Evolutionary conservation across 257 asterid species (phyloP).

Genomic region (Pogostemon cablin): DNA sequence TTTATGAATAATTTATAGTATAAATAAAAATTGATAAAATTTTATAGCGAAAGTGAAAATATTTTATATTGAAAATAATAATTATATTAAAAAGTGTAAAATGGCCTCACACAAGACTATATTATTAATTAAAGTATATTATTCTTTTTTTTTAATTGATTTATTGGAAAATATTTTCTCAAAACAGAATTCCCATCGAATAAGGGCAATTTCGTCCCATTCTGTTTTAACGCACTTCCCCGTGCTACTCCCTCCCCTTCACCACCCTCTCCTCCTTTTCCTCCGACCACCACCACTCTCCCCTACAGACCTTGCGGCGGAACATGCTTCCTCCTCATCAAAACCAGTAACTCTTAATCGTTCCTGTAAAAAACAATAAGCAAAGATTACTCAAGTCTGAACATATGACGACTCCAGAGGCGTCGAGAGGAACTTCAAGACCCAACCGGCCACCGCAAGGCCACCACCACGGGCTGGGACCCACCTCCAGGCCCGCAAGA

Average conservation of each 20-base stretch:
- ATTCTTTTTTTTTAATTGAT: no score
- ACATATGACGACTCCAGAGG: constrained; percentile 28
- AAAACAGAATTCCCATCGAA: not conserved
- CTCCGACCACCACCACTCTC: constrained; percentile 15
- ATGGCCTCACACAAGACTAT: no score
- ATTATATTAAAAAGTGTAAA: no score
- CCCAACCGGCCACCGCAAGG: constrained; percentile 20
- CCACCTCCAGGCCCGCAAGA: constrained; percentile 26
- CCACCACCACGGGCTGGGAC: constrained; percentile 15
- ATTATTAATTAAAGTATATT: no score
- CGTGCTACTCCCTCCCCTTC: constrained; percentile 19
- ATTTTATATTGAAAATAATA: no score
- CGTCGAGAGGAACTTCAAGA: constrained; percentile 25
- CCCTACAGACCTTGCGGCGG: constrained; percentile 18
- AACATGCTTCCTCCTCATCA: not conserved
- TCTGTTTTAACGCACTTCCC: constrained; percentile 1
- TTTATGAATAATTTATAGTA: no score
- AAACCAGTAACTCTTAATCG: no score
- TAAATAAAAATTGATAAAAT: no score
- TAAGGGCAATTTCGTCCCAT: constrained; percentile 28
- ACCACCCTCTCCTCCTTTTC: constrained; percentile 11
- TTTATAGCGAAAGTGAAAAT: no score
- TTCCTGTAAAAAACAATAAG: not conserved
- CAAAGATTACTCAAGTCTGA: not conserved
- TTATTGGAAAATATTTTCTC: no score